These are phyloP conservation scores for Noccaea caerulescens DNA, from an alignment of 345 rosid species.

Conservation along the genomic window DNA sequence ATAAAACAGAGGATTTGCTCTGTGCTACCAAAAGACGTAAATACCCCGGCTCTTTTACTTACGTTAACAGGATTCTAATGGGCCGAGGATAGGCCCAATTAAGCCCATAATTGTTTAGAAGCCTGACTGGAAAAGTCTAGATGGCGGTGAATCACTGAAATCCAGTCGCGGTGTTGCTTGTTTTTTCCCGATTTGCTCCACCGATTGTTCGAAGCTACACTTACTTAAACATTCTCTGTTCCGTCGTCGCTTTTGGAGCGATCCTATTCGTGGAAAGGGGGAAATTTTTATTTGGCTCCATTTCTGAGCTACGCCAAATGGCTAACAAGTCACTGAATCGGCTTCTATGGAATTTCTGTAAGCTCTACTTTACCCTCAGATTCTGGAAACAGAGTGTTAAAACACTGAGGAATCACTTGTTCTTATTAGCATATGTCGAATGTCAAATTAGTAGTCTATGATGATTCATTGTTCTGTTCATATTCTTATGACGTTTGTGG, in stretches of 20 bases:
- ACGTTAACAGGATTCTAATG: background rate
- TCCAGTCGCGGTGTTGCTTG: slow-evolving; percentile 18
- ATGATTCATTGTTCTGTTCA: slow-evolving; percentile 3
- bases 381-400: background rate
- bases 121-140: slow-evolving; percentile 10
- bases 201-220: background rate
- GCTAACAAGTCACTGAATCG: slow-evolving; percentile 39
- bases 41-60: no score
- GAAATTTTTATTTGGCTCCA: background rate
- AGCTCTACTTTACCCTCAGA: slow-evolving; percentile 19
- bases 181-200: slow-evolving; percentile 30
- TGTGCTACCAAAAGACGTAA: no score
- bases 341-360: slow-evolving; percentile 40
- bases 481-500: background rate
- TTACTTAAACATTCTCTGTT: slow-evolving; percentile 5
- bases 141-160: slow-evolving; percentile 10
- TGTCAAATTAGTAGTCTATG: background rate
- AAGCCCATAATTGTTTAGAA: slow-evolving; percentile 23
- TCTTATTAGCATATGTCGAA: no score
- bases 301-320: slow-evolving; percentile 33
- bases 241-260: background rate
- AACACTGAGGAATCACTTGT: slow-evolving; percentile 5
- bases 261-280: background rate
- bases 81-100: slow-evolving; percentile 28
- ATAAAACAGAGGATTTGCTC: no score